Evolutionary conservation across 192 early-diverging fungal genomes (phyloP), one percentile per base, ranked within the genome.

Genomic region (Haplosporangium gracile): DNA sequence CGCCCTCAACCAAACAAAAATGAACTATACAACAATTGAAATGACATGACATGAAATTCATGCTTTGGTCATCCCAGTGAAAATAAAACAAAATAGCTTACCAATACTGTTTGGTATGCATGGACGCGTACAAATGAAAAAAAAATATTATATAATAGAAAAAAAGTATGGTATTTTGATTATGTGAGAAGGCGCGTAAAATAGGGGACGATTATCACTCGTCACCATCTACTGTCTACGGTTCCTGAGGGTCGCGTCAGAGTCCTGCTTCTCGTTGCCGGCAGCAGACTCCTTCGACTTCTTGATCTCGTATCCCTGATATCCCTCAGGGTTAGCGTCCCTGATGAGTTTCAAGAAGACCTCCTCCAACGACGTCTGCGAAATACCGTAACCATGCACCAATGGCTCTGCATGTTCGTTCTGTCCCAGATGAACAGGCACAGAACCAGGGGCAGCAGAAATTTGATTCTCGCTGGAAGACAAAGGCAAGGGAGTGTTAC

Each of bases 281-380:
- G 60, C 4, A 26, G 2, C 13, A 60, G 55, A 26, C 60, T 32
- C 13, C 11, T 53, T 49, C 2, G 11, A 5, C 24, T 55, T 73
- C 68, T 81, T 75, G 4, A 75, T 68, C 36, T 90, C 89, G 26
- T 90, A 90, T 2, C 89, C 89, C 29, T 79, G 78, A 32, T 90
- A 90, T 68, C 89, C 89, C 32, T 80, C 76, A 9, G 88, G 88
- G 47, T 90, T 90, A 4, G 88, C 88, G 34, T 88, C 89, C 51
- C 89, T 70, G 72, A 90, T 90, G 42, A 90, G 55, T 71, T 83
- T 87, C 88, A 95, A 89, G 71, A 95, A 95, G n/a, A 94, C 93
- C 45, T 95, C 93, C 83, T 95, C 94, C 39, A 95, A 81, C 7
- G 91, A 91, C 15, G 94, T 94, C 81, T 94, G 92, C 22, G 89